phyloP scores from a whole-genome alignment of 805 yeast species.

The Osmozyma mogii region DNA sequence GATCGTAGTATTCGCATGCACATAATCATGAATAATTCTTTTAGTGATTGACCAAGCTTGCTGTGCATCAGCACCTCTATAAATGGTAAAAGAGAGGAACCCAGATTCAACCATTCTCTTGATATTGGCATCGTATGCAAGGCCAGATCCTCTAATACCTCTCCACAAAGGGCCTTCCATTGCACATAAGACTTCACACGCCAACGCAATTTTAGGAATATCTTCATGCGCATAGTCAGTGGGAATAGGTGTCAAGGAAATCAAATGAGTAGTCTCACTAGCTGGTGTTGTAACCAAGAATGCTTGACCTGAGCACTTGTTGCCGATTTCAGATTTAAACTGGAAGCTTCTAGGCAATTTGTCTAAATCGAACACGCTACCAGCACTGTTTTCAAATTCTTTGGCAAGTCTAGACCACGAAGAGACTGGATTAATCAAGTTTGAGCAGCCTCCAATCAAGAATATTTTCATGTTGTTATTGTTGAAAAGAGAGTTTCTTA shows the following conservation, averaged over 20 bases:
- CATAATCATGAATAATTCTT: constrained; percentile 53
- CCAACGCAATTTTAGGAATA: constrained; percentile 60
- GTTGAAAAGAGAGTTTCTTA: constrained; percentile 46
- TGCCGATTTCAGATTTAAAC: constrained; percentile 51
- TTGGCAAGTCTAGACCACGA: constrained; percentile 43
- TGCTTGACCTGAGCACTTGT: constrained; percentile 44
- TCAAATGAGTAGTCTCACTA: constrained; percentile 70
- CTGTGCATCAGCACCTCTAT: constrained; percentile 77
- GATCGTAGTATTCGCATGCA: constrained; percentile 44
- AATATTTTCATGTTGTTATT: constrained; percentile 57
- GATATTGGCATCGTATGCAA: constrained; percentile 80
- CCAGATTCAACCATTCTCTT: constrained; percentile 57
- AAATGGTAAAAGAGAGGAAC: constrained; percentile 55
- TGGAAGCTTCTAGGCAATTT: constrained; percentile 47
- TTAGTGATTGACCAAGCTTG: constrained; percentile 59
- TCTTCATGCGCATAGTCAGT: constrained; percentile 42
- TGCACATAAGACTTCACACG: constrained; percentile 68
- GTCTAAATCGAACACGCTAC: constrained; percentile 10
- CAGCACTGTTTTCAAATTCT: constrained; percentile 12
- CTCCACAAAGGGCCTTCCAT: constrained; percentile 98
- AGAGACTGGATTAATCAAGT: constrained; percentile 47
- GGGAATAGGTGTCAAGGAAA: constrained; percentile 54
- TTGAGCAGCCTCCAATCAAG: constrained; percentile 59
- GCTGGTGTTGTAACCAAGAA: constrained; percentile 69
- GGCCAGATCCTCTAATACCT: constrained; percentile 89